Percentiles rank a stretch among this genome's conserved stretches.
These are phyloP conservation scores for Cladosporium sp. DNA, from an alignment of 2,329 filamentous ascomycete species.

Conservation along the genomic window DNA sequence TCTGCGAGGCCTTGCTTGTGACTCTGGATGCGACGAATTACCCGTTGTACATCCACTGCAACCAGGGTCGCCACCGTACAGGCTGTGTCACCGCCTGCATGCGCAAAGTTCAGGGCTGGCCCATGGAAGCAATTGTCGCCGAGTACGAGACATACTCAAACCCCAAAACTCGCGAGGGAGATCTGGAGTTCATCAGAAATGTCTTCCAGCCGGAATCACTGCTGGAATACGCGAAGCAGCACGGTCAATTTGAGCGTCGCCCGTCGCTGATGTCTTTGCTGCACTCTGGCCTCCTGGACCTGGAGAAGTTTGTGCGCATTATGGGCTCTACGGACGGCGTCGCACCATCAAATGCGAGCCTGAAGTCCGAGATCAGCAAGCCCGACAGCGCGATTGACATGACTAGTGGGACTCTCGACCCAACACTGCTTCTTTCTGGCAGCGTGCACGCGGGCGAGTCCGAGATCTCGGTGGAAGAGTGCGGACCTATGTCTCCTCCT, in stretches of 20 bases:
- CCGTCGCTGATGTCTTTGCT: slow-evolving; percentile 22
- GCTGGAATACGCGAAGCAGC: slow-evolving; percentile 31
- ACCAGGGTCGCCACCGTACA: slow-evolving; percentile 90
- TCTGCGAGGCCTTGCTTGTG: slow-evolving; percentile 69
- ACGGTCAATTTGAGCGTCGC: slow-evolving; percentile 22
- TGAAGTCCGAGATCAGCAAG: slow-evolving; percentile 18
- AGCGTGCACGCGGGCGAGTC: background rate
- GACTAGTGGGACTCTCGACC: slow-evolving; percentile 2
- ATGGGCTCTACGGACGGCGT: slow-evolving; percentile 18
- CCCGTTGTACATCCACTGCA: slow-evolving; percentile 86
- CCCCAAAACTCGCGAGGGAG: slow-evolving; percentile 51
- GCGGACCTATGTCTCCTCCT: slow-evolving; percentile 15
- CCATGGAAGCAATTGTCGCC: slow-evolving; percentile 60
- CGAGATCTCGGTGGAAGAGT: slow-evolving; percentile 12
- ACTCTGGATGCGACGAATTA: slow-evolving; percentile 73
- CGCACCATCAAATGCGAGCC: slow-evolving; percentile 18
- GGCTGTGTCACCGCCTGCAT: slow-evolving; percentile 84
- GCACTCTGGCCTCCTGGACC: slow-evolving; percentile 21
- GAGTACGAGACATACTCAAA: slow-evolving; percentile 70
- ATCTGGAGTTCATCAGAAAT: slow-evolving; percentile 47
- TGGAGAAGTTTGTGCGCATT: slow-evolving; percentile 24
- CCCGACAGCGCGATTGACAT: slow-evolving; percentile 18
- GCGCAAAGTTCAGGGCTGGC: slow-evolving; percentile 71
- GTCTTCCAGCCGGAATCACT: slow-evolving; percentile 45
- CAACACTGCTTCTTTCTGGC: background rate